Base-by-base conservation (phyloP, 352 stramenopile genomes). In the Phytophthora constricta region DNA sequence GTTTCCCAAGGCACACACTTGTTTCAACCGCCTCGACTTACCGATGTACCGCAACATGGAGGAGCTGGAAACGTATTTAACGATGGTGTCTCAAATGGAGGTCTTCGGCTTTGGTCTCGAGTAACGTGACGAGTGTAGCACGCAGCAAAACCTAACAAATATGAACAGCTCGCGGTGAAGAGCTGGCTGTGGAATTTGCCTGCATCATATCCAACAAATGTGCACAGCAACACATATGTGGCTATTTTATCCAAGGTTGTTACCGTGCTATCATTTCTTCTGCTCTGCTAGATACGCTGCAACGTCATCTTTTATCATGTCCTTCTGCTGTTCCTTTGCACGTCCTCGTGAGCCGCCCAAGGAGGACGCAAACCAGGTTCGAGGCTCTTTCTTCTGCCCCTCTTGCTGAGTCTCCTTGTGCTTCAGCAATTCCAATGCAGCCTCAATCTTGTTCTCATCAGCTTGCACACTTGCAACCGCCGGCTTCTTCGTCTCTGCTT, bases 11-110 rank as follows among this genome's bases (percentile, higher is more conserved):
- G 84, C 84, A 9, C 87, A 95, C 66, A 95, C 87, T 42, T 95
- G 87, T 68, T 95, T 95, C 60, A 95, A 95, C 58, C 77, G 87
- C 19, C 82, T 94, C 42, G 86, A 94, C 45, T 74, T 94, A 31
- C 86, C 86, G 37, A 62, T 90, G 47, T 94, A 94, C 67, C 70
- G 70, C 49, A 62, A 65, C 64, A 77, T 86, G 61, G 79, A 89
- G 7, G 84, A 94, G 63, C 67, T 94, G 57, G 82, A 94, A 58
- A 87, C 77, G 42, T 90, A 91, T 60, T 70, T 94, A 61, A 87
- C 82, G 16, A 84, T 93, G 70, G 86, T 93, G 23, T 82, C 79
- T 48, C 80, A 89, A 69, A 85, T 85, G 76, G 76, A 85, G 43
- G 77, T 82, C 57, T 72, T 80, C 14, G 76, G 76, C 42, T 85